Evolutionary conservation across 2,329 filamentous ascomycete species (phyloP), one percentile per base, ranked within the genome.

Genomic region (Septoria linicola): DNA sequence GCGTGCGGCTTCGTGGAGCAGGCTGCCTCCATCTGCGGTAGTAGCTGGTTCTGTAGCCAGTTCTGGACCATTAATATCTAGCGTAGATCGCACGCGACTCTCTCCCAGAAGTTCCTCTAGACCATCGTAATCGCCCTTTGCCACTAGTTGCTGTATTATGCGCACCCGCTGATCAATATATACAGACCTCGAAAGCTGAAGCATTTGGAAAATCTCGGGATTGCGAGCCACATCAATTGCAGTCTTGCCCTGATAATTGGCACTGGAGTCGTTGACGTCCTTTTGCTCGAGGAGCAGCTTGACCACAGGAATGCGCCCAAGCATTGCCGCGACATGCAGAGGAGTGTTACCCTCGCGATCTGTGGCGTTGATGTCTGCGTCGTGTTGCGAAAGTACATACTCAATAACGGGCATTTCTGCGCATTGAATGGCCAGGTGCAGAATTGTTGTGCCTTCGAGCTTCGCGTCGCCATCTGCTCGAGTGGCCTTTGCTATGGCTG

Each of bases 371-470:
- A 97, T 76, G 66, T 97, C 90, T 4, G 60, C 52, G 4, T 60
- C 61, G 14, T 73, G 76, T 45, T 79, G 78, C 1, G 89, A 91
- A 36, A 99, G 74, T n/a, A 97, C 87, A 65, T 92, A 96, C 68
- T 99, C 91, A 47, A 99, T 87, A 21, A 99, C 90, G 16, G 89
- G 85, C 41, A 87, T 80, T 68, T 97, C 93, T 42, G 93, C 92
- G 71, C 92, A 97, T 72, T 99, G 93, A 37, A 97, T 89, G 20
- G 93, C 91, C 34, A 99, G 78, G 69, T 99, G 92, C 31, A 99
- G 78, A 35, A 97, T 86, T 1, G 89, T 93, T 1, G 91, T 96
- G 49, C 95, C 91, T 53, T 91, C 87, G 21, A 90, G 54, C 68
- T 70, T 59, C 69, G 61, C 10, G 58, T 69, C 57, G 20, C 55